These are phyloP conservation scores for Trichoderma sp. DNA, from an alignment of 2,329 filamentous ascomycete species.

Conservation along the genomic window DNA sequence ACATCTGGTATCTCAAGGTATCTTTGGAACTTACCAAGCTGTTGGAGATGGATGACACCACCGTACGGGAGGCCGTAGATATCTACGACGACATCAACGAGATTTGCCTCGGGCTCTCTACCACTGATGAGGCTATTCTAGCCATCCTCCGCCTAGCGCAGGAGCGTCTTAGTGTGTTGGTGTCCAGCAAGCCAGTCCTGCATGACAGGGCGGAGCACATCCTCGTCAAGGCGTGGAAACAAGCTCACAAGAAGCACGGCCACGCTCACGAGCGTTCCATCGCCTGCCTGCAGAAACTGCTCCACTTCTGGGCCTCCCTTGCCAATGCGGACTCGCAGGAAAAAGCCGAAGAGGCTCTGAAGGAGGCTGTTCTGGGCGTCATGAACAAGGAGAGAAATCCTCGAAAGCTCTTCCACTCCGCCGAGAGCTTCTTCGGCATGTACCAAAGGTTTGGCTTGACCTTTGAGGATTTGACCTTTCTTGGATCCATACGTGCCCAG, in stretches of 20 bases:
- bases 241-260: too few species aligned
- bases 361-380: too few species aligned
- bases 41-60: background rate
- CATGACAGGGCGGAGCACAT: background rate
- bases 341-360: too few species aligned
- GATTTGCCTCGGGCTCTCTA: background rate
- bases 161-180: background rate
- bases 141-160: background rate
- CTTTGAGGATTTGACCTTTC: background rate
- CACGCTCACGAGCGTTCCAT: too few species aligned
- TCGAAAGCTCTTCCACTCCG: too few species aligned
- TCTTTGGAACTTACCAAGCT: background rate
- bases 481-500: background rate
- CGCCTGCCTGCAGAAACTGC: background rate
- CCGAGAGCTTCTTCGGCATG: too few species aligned
- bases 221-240: too few species aligned
- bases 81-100: slow-evolving; percentile 1
- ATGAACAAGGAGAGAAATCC: too few species aligned
- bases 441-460: too few species aligned
- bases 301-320: background rate
- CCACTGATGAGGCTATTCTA: background rate
- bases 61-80: background rate
- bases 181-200: slow-evolving; percentile 1
- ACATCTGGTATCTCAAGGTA: too few species aligned
- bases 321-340: background rate